Evolutionary conservation across 352 stramenopile species (phyloP), one percentile per base, ranked within the genome.

Genomic region (Hyaloperonospora arabidopsidis): DNA sequence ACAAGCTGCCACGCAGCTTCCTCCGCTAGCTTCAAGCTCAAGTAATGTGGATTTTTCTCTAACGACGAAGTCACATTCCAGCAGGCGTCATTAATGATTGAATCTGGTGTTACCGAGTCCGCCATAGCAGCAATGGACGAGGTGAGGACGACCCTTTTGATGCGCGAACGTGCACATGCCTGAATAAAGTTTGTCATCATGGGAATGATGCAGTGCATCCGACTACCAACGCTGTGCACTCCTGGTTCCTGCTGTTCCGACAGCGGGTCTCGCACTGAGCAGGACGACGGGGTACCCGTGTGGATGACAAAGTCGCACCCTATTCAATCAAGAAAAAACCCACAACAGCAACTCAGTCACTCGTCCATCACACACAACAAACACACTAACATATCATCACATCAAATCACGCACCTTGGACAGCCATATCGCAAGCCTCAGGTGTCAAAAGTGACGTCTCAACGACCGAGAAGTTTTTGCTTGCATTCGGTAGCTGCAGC

Each of bases 101-200:
- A 88, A n/a, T 74, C 65, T 15, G 78, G 76, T 11, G 67, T 70
- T 25, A 93, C 78, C 2, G 76, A 72, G 66, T 95, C 84, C 0
- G 83, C 81, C 84, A 95, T 93, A 0, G 84, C 84, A 22, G 83
- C 82, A 38, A 95, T 72, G 23, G 84, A 95, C 18, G 84, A 95
- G 10, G 83, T 93, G 18, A 95, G 57, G 15, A 95, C 80, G 3
- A 95, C 84, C 19, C 83, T 67, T 69, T 93, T 92, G 35, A 93
- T 74, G 40, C 81, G 77, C 4, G 79, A 68, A 11, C 84, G 79
- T 13, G 84, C 80, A 54, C 84, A 95, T 0, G 84, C 82, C 50
- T 91, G 83, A 54, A 95, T 92, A 49, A 95, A 95, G 63, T 95
- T 95, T 12, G 83, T 93, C 84, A 95, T 95, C 83, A 95, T 95